Evolutionary conservation across 2,329 filamentous ascomycete species (phyloP), one percentile per base, ranked within the genome.

Genomic region (Emmonsiellopsis sp.): DNA sequence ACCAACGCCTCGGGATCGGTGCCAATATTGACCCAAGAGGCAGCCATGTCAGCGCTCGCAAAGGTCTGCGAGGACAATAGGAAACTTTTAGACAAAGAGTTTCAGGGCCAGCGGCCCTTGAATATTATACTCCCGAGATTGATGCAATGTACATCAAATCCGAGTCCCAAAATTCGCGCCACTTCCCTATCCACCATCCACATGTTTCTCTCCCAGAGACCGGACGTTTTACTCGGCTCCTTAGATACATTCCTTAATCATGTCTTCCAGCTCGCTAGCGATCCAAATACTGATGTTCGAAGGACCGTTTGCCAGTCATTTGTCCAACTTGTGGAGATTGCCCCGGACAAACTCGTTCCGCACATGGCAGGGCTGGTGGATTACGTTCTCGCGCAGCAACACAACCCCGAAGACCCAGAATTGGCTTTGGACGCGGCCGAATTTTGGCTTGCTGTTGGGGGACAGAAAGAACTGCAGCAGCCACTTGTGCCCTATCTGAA

Each of bases 51-150:
- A 48, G 91, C 93, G 47, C 78, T 98, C 70, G 77, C 86, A 68
- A 97, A 97, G 76, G 91, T 98, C 57, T 98, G 93, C 72, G 93
- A 98, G 72, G 93, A 98, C 73, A 96, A 95, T 73, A 85, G 83
- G 65, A 89, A 87, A 67, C 79, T 89, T 55, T 76, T 98, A 52
- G 89, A 95, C 71, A 84, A 85, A 62, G 89, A 95, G 59, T 89
- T 95, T 68, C 84, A 90, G 65, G 89, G 90, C 56, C 86, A 96
- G 70, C 81, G 90, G 54, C 93, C 93, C 1, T 81, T 97, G 56
- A 86, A 87, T 67, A 86, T 90, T 63, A 83, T 98, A 45, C 85
- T 97, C 49, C 93, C 93, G 9, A 92, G 94, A 71, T 79, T 98
- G 56, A 83, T 98, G 61, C 81, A 91, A 54, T 93, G 94, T 57